Conservation (phyloP, 352 stramenopile genomes). For the Phytophthora tubulina region DNA sequence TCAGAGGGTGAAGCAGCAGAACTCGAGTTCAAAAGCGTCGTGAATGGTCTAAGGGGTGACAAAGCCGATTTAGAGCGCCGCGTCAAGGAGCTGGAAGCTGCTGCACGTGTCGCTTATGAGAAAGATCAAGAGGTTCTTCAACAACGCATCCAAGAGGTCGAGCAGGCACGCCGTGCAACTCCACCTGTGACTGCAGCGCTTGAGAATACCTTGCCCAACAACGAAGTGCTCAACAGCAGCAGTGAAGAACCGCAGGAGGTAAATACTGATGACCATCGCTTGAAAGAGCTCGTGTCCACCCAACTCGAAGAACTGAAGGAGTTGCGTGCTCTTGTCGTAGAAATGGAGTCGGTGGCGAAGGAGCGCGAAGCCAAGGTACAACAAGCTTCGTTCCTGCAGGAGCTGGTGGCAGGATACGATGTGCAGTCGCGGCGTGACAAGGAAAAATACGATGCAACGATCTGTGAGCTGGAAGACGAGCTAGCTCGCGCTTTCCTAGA, state of each 20-base stretch:
- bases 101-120: conserved; percentile 35
- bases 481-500: conserved; percentile 62
- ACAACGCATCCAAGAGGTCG: conserved; percentile 42
- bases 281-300: conserved; percentile 39
- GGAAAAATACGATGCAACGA: conserved; percentile 47
- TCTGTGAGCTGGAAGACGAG: conserved; percentile 66
- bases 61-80: conserved; percentile 24
- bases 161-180: conserved; percentile 35
- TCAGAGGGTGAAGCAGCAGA: conserved; percentile 6
- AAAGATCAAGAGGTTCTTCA: conserved; percentile 44
- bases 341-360: conserved; percentile 47
- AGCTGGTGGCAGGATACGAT: conserved; percentile 38
- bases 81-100: conserved; percentile 42
- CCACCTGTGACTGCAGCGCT: conserved; percentile 11
- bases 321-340: conserved; percentile 43
- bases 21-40: conserved; percentile 9
- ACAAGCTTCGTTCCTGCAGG: conserved; percentile 41
- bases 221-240: neutral
- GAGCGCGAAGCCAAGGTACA: conserved; percentile 41
- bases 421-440: conserved; percentile 39
- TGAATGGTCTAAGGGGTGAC: conserved; percentile 29
- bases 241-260: conserved; percentile 21
- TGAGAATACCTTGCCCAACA: conserved; percentile 12
- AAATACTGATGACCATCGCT: conserved; percentile 32
- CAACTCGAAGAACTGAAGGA: conserved; percentile 49